A percentile compares a stretch with the other conserved stretches of the same genome.
Evolutionary conservation across 345 rosid genomes (phyloP).

Genomic region (Citrus mangshanensis): DNA sequence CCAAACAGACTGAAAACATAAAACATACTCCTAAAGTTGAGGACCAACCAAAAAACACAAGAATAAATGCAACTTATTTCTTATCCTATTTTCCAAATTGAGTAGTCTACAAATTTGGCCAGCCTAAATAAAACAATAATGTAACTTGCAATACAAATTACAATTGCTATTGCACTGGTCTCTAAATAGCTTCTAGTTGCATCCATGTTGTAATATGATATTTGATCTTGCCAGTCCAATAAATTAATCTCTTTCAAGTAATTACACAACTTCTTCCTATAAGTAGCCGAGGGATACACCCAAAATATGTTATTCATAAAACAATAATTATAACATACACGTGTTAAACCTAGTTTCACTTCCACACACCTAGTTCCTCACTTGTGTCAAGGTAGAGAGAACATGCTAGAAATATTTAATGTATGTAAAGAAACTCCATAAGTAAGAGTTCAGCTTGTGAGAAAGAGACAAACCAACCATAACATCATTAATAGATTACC

Average conservation of each 20-base stretch:
- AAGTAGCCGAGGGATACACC: neutral
- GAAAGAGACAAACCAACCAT: neutral
- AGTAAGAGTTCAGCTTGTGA: neutral
- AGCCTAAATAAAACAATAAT: neutral
- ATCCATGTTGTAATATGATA: too few relatives aligned
- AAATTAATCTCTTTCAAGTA: slow-evolving; percentile 1
- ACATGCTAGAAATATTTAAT: neutral
- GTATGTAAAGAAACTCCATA: neutral
- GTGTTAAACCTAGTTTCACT: neutral
- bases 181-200: neutral
- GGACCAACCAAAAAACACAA: neutral
- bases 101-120: neutral
- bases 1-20: neutral
- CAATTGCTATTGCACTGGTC: neutral
- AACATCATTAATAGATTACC: neutral
- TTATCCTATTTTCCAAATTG: neutral
- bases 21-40: neutral
- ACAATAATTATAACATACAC: neutral
- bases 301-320: neutral
- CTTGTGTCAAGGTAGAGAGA: neutral
- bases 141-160: neutral
- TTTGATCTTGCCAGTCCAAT: neutral
- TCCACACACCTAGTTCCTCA: neutral
- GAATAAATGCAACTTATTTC: neutral
- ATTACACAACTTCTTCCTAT: neutral